These are phyloP conservation scores for Peronospora destructor DNA, from an alignment of 352 stramenopile species.

Conservation along the genomic window DNA sequence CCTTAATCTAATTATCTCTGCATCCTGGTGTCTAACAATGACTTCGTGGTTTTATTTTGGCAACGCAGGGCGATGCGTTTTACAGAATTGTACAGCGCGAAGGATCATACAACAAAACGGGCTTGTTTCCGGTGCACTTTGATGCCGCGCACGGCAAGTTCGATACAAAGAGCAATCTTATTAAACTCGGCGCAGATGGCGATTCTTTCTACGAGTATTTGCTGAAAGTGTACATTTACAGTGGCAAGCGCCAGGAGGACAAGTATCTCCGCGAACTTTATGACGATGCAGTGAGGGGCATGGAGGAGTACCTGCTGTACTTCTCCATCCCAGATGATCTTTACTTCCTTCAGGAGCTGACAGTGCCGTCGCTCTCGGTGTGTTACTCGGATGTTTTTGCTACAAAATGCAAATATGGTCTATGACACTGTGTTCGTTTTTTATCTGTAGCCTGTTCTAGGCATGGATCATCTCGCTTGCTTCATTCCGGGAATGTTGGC, in stretches of 20 bases:
- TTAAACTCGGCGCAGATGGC: conserved; percentile 87
- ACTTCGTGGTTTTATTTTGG: not conserved
- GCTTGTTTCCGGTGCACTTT: conserved; percentile 87
- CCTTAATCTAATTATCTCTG: not conserved
- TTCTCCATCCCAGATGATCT: conserved; percentile 51
- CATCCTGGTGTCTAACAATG: conserved; percentile 1
- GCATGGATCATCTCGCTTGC: conserved; percentile 96
- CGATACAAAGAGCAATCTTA: conserved; percentile 8
- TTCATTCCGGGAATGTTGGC: conserved; percentile 92
- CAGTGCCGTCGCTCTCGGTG: conserved; percentile 41
- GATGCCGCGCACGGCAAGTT: conserved; percentile 31
- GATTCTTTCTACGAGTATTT: conserved; percentile 99
- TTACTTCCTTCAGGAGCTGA: conserved; percentile 64
- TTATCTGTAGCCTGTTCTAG: conserved; percentile 29
- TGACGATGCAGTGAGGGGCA: conserved; percentile 89
- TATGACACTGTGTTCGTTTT: conserved; percentile 3
- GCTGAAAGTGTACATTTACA: conserved; percentile 97
- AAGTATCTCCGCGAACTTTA: conserved; percentile 84
- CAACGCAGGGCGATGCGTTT: conserved; percentile 58
- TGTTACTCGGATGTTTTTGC: conserved; percentile 7
- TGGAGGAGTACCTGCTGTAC: conserved; percentile 88
- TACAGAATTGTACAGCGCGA: conserved; percentile 66
- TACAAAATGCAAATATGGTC: not conserved
- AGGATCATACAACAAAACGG: conserved; percentile 64
- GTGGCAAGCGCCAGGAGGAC: conserved; percentile 67